These are phyloP conservation scores for Lepidium sativum DNA, from an alignment of 345 rosid species.

Conservation along the genomic window DNA sequence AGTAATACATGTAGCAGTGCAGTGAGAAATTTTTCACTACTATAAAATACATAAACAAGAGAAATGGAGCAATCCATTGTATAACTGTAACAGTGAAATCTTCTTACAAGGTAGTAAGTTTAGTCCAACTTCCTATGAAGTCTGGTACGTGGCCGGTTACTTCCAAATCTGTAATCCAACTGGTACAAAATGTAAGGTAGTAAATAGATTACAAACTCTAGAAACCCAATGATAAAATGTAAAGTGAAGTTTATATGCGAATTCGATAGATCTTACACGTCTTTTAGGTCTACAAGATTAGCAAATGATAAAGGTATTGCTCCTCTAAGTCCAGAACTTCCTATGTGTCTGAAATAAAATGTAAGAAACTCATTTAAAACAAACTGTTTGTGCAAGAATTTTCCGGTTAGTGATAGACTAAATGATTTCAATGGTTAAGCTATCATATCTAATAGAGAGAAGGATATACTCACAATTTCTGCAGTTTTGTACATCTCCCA, in stretches of 20 bases:
- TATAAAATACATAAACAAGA: too few species aligned
- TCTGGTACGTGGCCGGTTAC: constrained; percentile 26
- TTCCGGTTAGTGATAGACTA: not conserved
- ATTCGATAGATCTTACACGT: constrained; percentile 12
- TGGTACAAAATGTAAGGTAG: not conserved
- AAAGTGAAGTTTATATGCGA: not conserved
- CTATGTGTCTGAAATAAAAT: constrained; percentile 33
- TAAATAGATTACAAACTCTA: not conserved
- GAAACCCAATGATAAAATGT: not conserved
- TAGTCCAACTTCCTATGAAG: too few species aligned
- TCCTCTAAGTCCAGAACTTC: constrained; percentile 56
- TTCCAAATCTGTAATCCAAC: constrained; percentile 35
- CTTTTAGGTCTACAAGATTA: constrained; percentile 20
- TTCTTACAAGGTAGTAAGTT: too few species aligned
- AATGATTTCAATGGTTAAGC: not conserved
- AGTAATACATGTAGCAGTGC: not conserved
- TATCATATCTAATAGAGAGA: too few species aligned
- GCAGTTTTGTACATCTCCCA: constrained; percentile 40
- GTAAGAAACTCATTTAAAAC: too few species aligned
- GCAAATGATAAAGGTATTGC: constrained; percentile 45
- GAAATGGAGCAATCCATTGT: not conserved
- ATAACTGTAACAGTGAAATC: not conserved
- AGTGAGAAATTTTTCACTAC: too few species aligned
- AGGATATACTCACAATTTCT: constrained; percentile 42
- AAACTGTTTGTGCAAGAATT: not conserved